These are phyloP conservation scores for Aspergillus sp. DNA, from an alignment of 2,329 filamentous ascomycete genomes.

Conservation along the genomic window DNA sequence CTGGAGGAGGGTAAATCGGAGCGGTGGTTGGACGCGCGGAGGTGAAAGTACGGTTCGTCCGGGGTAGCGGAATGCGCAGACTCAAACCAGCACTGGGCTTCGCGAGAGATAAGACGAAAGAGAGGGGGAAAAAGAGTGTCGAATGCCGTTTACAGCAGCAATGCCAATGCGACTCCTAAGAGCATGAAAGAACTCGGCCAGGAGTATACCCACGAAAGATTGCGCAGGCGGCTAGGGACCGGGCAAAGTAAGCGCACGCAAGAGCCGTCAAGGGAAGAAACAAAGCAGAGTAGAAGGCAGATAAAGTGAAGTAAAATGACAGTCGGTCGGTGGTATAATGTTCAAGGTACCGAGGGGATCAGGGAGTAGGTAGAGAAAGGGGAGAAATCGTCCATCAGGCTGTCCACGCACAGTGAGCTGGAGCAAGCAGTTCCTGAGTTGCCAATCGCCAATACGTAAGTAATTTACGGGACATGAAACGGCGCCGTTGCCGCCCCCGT, in stretches of 20 bases:
- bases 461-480: constrained; percentile 27
- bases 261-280: neutral
- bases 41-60: constrained; percentile 1
- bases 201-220: constrained; percentile 13
- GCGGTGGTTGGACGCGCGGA: constrained; percentile 7
- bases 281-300: constrained; percentile 2
- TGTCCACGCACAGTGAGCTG: constrained; percentile 1
- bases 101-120: neutral
- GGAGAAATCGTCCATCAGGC: constrained; percentile 18
- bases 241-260: constrained; percentile 8
- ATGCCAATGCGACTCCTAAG: constrained; percentile 15
- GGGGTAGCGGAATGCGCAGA: neutral
- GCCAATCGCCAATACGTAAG: constrained; percentile 6
- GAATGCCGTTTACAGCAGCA: constrained; percentile 15
- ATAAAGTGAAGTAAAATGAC: neutral
- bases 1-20: neutral
- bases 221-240: constrained; percentile 25
- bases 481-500: constrained; percentile 23
- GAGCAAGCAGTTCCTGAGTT: constrained; percentile 9
- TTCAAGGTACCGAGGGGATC: constrained; percentile 3
- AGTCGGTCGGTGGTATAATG: constrained; percentile 3
- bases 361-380: constrained; percentile 16
- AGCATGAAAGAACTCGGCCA: constrained; percentile 20
- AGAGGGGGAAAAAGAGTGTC: constrained; percentile 16
- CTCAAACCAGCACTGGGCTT: neutral